Conservation (phyloP, 1,139 yeast species). For the Sugiyamaella neomexicana region DNA sequence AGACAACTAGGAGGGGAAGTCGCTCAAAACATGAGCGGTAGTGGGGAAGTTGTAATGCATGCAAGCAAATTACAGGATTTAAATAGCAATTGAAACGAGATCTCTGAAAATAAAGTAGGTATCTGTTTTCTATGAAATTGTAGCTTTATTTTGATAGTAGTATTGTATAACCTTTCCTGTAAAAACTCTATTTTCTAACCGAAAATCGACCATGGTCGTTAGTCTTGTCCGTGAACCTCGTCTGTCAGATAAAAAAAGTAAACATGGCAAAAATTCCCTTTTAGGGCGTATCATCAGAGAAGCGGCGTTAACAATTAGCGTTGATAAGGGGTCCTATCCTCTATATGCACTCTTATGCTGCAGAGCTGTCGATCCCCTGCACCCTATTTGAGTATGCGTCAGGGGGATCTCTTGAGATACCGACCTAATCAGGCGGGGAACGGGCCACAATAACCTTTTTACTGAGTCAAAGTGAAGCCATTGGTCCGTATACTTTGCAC, state of each 20-base stretch:
- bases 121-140: background rate
- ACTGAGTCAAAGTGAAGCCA: background rate
- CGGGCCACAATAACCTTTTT: background rate
- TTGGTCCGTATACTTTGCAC: background rate
- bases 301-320: background rate
- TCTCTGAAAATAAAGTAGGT: background rate
- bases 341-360: slow-evolving; percentile 7
- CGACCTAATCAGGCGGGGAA: background rate
- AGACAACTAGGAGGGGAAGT: background rate
- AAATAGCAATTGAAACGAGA: background rate
- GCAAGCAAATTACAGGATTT: background rate
- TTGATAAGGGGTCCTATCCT: background rate
- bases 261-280: slow-evolving; percentile 9
- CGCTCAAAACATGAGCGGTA: background rate
- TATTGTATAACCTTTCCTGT: background rate
- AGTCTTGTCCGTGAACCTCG: background rate
- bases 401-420: background rate
- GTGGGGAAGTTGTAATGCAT: background rate
- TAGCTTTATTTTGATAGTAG: background rate
- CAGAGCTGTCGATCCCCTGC: background rate
- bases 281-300: slow-evolving; percentile 5
- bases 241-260: slow-evolving; percentile 5
- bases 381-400: background rate
- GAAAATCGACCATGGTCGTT: background rate
- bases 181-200: background rate